Evolutionary conservation across 1,284 basidiomycete genomes (phyloP).

Genomic region (Peniophora sp.): DNA sequence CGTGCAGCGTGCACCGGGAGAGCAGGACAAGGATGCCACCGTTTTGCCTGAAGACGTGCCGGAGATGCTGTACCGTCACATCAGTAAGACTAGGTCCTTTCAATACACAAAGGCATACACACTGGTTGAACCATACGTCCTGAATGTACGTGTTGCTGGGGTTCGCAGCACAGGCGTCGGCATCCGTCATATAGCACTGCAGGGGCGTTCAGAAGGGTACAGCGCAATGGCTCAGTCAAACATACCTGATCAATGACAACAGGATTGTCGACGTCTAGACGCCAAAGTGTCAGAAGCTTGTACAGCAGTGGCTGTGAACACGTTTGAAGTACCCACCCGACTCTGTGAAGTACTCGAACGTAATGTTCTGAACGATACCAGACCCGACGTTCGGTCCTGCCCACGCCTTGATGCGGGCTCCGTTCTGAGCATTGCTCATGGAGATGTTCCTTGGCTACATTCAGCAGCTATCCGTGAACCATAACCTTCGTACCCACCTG

Average conservation of each 20-base stretch:
- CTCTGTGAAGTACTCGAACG: constrained; percentile 29
- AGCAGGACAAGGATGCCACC: constrained; percentile 51
- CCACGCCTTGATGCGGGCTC: constrained; percentile 44
- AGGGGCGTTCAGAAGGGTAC: not conserved
- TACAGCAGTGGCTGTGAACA: no score
- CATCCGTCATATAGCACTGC: constrained; percentile 30
- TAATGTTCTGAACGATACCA: constrained; percentile 30
- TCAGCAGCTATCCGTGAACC: not conserved
- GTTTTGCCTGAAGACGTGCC: constrained; percentile 47
- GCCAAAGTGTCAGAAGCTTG: no score
- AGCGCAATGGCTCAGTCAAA: not conserved
- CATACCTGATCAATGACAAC: constrained; percentile 30
- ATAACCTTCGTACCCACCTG: constrained; percentile 16
- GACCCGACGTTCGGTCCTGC: constrained; percentile 23
- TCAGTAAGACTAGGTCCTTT: constrained; percentile 1
- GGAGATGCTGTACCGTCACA: constrained; percentile 34
- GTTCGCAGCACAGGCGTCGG: constrained; percentile 20
- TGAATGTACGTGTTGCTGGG: constrained; percentile 34
- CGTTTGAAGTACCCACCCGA: constrained; percentile 7
- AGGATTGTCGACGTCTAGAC: constrained; percentile 32
- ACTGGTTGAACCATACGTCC: constrained; percentile 44
- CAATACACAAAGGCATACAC: not conserved
- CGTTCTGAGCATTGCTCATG: constrained; percentile 42
- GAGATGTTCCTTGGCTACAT: constrained; percentile 26
- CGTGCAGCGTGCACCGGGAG: constrained; percentile 38